Conservation (phyloP, 176 grass and related monocot species). For the Phyllostachys edulis region DNA sequence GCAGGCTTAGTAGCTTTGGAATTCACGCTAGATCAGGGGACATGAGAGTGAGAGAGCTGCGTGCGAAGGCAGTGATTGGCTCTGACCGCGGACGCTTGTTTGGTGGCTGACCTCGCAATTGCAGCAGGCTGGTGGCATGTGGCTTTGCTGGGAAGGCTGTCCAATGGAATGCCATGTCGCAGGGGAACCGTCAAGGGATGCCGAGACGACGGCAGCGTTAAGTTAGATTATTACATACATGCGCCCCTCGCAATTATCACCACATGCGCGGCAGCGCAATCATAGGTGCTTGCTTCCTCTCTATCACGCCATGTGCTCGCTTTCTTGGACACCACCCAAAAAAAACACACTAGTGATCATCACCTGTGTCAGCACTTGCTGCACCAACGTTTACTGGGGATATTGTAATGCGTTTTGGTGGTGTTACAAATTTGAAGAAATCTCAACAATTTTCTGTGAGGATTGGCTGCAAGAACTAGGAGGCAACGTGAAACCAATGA, state of each 20-base stretch:
- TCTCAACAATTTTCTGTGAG: not conserved
- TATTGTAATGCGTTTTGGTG: not conserved
- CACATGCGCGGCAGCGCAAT: conserved; percentile 41
- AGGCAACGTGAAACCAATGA: not conserved
- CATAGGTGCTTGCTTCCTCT: conserved; percentile 30
- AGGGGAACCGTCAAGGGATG: not conserved
- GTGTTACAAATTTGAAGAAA: not conserved
- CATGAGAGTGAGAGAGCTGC: not conserved
- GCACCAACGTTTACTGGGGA: not conserved
- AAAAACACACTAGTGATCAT: conserved; percentile 6
- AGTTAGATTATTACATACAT: not conserved
- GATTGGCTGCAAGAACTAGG: conserved; percentile 5
- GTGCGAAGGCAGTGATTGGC: not conserved
- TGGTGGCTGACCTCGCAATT: not conserved
- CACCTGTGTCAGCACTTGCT: too few species aligned
- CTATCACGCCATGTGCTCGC: conserved; percentile 42
- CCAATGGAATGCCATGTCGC: conserved; percentile 30
- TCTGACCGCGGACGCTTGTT: conserved; percentile 25
- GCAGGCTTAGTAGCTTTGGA: not conserved
- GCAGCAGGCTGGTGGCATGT: conserved; percentile 11
- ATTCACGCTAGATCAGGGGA: not conserved
- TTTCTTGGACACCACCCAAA: conserved; percentile 23
- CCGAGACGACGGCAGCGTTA: not conserved
- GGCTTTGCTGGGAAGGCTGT: not conserved
- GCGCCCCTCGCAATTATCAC: not conserved